Conservation (phyloP, 306 rosid species). For the Inga laurina region DNA sequence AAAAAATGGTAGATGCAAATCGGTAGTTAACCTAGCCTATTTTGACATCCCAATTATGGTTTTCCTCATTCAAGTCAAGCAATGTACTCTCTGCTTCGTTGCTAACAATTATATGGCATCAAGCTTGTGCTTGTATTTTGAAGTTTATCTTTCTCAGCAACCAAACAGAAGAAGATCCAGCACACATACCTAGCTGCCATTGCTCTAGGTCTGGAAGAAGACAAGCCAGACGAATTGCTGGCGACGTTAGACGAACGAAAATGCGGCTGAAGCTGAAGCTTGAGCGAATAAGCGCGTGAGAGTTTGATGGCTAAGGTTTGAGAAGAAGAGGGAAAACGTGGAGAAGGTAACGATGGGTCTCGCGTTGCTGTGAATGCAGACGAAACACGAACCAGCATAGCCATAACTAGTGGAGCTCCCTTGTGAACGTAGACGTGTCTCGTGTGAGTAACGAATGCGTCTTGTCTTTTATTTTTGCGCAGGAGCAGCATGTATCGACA, state of each 20-base stretch:
- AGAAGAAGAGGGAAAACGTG: constrained; percentile 4
- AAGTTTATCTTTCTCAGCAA: neutral
- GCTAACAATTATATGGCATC: neutral
- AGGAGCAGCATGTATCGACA: neutral
- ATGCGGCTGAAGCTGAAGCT: constrained; percentile 31
- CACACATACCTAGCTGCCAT: constrained; percentile 55
- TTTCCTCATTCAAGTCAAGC: neutral
- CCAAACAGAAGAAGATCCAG: neutral
- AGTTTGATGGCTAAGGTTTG: constrained; percentile 13
- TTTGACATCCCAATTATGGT: no score
- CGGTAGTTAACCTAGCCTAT: neutral
- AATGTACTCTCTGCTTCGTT: neutral
- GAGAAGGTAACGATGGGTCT: constrained; percentile 5
- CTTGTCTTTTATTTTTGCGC: neutral
- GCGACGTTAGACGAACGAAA: neutral
- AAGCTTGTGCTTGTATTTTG: neutral
- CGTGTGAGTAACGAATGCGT: neutral
- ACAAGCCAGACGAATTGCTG: neutral
- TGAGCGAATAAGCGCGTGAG: constrained; percentile 31
- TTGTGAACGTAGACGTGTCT: neutral
- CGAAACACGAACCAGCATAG: constrained; percentile 11
- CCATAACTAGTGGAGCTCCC: neutral
- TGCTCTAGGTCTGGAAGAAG: neutral
- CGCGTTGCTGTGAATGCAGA: constrained; percentile 1
- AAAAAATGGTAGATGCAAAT: neutral